Evolutionary conservation across 441 rosid genomes (phyloP).

Genomic region (Hura crepitans): DNA sequence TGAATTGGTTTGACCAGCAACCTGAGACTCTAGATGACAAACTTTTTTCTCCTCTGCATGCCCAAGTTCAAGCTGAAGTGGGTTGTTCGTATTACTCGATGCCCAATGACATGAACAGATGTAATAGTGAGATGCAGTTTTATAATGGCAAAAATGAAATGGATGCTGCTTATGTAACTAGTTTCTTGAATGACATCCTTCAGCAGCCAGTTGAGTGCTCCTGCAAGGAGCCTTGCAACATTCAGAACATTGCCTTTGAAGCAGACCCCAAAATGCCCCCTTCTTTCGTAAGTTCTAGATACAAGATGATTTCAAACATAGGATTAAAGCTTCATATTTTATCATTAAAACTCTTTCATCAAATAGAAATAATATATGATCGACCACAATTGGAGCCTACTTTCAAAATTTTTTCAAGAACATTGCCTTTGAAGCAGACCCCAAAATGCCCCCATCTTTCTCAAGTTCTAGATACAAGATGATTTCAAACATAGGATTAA

Average conservation of each 20-base stretch:
- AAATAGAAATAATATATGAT: too few species aligned
- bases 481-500: too few species aligned
- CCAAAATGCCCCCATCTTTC: too few species aligned
- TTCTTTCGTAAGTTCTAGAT: slow-evolving; percentile 34
- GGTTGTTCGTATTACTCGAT: slow-evolving; percentile 33
- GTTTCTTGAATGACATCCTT: slow-evolving; percentile 48
- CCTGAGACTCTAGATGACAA: slow-evolving; percentile 30
- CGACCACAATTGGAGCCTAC: too few species aligned
- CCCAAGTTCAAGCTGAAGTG: slow-evolving; percentile 36
- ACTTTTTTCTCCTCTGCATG: slow-evolving; percentile 44
- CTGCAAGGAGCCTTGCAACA: slow-evolving; percentile 16
- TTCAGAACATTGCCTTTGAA: slow-evolving; percentile 8
- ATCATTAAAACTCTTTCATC: too few species aligned
- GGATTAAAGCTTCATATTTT: too few species aligned
- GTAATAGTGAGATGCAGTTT: slow-evolving; percentile 20
- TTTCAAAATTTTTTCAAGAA: too few species aligned
- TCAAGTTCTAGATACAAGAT: too few species aligned
- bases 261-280: slow-evolving; percentile 23
- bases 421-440: too few species aligned
- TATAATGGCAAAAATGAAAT: slow-evolving; percentile 33
- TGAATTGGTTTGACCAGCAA: slow-evolving; percentile 25
- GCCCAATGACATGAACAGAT: slow-evolving; percentile 13
- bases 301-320: too few species aligned
- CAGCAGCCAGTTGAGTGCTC: slow-evolving; percentile 31
- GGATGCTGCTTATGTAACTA: slow-evolving; percentile 30